phyloP scores from a whole-genome alignment of 495 filamentous ascomycete species.

The Aspergillus conjunctus region DNA sequence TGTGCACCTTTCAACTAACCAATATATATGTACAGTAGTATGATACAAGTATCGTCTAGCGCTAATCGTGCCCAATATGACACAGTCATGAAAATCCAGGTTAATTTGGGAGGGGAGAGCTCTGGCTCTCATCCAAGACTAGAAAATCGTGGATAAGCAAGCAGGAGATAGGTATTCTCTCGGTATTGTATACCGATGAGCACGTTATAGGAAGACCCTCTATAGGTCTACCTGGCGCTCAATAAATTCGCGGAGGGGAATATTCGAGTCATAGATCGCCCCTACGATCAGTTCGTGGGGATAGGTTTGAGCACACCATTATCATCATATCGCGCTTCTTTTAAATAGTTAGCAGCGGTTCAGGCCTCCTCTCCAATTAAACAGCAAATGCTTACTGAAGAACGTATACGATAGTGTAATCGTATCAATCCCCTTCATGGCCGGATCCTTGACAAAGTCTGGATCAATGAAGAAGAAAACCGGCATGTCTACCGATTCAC shows the following conservation, averaged over 20 bases:
- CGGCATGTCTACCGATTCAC: constrained; percentile 99
- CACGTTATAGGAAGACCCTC: no score
- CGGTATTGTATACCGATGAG: background rate
- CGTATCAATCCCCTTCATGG: constrained; percentile 90
- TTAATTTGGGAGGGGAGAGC: constrained; percentile 11
- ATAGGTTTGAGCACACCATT: constrained; percentile 65
- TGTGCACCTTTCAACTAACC: background rate
- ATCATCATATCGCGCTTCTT: constrained; percentile 85
- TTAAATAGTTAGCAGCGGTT: constrained; percentile 15
- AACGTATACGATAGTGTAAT: constrained; percentile 98
- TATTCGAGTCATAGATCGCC: background rate
- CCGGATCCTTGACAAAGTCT: constrained; percentile 86
- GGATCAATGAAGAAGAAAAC: constrained; percentile 99
- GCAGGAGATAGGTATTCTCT: background rate
- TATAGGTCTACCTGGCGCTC: no score
- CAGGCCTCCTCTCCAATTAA: background rate
- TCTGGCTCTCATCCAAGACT: background rate
- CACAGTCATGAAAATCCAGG: constrained; percentile 10
- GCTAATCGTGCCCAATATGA: constrained; percentile 13
- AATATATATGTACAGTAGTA: constrained; percentile 18
- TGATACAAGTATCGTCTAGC: constrained; percentile 15
- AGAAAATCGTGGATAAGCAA: background rate
- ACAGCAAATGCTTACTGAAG: constrained; percentile 71
- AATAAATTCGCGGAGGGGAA: no score
- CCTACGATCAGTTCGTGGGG: constrained; percentile 22